A percentile compares a stretch with the other conserved stretches of the same genome.
These are phyloP conservation scores for Cystofilobasidium bisporidii DNA, from an alignment of 768 basidiomycete species.

Conservation along the genomic window DNA sequence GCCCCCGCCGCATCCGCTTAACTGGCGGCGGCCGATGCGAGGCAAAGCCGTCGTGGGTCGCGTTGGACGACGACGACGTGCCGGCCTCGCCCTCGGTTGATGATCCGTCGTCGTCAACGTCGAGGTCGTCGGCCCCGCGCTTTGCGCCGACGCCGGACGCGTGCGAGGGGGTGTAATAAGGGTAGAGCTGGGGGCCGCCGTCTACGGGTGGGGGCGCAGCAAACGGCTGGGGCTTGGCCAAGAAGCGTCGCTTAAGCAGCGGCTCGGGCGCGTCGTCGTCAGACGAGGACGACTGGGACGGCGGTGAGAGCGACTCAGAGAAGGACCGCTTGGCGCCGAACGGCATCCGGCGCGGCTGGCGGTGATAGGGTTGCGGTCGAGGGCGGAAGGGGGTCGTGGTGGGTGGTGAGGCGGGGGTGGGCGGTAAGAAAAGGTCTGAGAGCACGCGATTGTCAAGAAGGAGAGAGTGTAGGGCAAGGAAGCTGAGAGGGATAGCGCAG, in stretches of 20 bases:
- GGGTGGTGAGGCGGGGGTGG: too few species aligned
- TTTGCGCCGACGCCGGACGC: not conserved
- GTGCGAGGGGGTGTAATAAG: not conserved
- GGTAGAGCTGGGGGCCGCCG: not conserved
- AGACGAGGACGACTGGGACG: not conserved
- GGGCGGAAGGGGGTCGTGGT: too few species aligned
- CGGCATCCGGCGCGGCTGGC: not conserved
- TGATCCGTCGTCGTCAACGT: constrained; percentile 1
- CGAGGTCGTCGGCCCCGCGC: not conserved
- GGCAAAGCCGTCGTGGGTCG: not conserved
- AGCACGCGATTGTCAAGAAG: too few species aligned
- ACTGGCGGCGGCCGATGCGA: not conserved
- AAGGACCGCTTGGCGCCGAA: not conserved
- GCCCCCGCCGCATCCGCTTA: not conserved
- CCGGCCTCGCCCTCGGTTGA: not conserved
- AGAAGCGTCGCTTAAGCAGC: not conserved
- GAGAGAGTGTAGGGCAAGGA: too few species aligned
- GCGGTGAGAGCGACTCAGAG: not conserved
- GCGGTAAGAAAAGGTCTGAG: too few species aligned
- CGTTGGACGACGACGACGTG: not conserved
- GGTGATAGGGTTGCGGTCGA: too few species aligned
- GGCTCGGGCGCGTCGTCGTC: not conserved
- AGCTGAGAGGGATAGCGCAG: too few species aligned
- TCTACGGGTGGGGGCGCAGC: not conserved
- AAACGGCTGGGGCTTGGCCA: not conserved